Evolutionary conservation across 2,329 filamentous ascomycete genomes (phyloP).

Genomic region (Madurella mycetomatis): DNA sequence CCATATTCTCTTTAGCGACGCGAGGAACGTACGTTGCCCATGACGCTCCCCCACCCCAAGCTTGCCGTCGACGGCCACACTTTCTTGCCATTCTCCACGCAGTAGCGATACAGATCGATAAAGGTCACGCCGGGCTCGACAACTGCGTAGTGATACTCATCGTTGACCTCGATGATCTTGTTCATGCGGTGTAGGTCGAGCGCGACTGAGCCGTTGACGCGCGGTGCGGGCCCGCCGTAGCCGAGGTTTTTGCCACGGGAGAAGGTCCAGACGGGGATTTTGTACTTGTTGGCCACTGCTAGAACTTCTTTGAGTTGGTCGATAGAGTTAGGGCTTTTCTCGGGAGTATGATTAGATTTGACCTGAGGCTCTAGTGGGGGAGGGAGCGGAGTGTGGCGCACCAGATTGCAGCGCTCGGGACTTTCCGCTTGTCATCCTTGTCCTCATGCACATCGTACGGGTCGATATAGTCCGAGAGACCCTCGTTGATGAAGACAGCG

Average conservation of each 20-base stretch:
- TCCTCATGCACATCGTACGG: conserved; percentile 43
- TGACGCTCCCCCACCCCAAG: conserved; percentile 45
- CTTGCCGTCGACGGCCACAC: conserved; percentile 46
- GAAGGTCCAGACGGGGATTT: conserved; percentile 32
- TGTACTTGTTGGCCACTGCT: conserved; percentile 31
- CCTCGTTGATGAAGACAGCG: conserved; percentile 36
- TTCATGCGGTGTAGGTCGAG: conserved; percentile 44
- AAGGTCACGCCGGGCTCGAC: conserved; percentile 46
- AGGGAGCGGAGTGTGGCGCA: conserved; percentile 22
- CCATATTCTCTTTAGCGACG: too few species aligned
- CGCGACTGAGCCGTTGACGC: conserved; percentile 42
- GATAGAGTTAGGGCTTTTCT: conserved; percentile 29
- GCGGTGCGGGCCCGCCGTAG: conserved; percentile 46
- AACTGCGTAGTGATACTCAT: conserved; percentile 40
- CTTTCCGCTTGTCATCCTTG: conserved; percentile 33
- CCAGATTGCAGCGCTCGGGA: conserved; percentile 42
- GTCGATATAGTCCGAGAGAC: conserved; percentile 42
- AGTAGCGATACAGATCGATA: conserved; percentile 40
- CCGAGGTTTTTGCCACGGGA: conserved; percentile 42
- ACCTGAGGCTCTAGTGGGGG: too few species aligned
- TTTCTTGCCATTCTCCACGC: conserved; percentile 36
- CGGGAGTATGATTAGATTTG: too few species aligned
- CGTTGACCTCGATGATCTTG: conserved; percentile 41
- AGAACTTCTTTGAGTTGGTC: conserved; percentile 33
- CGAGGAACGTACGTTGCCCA: conserved; percentile 41